Percentiles rank a stretch among this genome's conserved stretches.
phyloP scores from a whole-genome alignment of 2,329 filamentous ascomycete species.

The Penicillium sp. region DNA sequence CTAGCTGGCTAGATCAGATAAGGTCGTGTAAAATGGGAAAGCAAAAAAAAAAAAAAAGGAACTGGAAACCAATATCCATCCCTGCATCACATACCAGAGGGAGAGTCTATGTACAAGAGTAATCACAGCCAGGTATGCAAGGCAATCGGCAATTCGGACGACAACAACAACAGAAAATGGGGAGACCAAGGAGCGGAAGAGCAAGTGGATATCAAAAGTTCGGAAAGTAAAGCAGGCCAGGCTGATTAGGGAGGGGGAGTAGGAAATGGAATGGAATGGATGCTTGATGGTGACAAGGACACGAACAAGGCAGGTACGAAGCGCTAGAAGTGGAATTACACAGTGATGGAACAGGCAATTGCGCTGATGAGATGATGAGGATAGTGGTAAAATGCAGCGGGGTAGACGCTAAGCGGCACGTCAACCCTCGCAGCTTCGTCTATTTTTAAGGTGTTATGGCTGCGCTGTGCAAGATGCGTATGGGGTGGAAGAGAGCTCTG shows the following conservation, averaged over 20 bases:
- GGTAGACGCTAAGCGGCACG: background rate
- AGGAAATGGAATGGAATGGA: background rate
- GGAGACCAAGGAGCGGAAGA: background rate
- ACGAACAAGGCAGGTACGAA: background rate
- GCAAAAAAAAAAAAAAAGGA: background rate
- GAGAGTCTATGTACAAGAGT: background rate
- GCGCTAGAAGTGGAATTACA: background rate
- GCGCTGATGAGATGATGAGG: background rate
- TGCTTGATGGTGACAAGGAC: background rate
- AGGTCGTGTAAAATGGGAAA: background rate
- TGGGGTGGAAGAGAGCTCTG: background rate
- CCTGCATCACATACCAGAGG: background rate
- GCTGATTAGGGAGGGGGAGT: constrained; percentile 2
- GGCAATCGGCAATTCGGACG: background rate
- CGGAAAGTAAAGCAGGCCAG: constrained; percentile 4
- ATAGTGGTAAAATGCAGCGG: background rate
- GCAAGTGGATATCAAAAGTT: constrained; percentile 7
- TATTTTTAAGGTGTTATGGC: background rate
- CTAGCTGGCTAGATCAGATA: background rate
- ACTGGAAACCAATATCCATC: background rate
- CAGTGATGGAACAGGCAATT: background rate
- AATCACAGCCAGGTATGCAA: background rate
- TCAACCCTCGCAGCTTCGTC: background rate
- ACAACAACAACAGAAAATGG: background rate
- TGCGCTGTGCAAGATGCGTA: background rate